Evolutionary conservation across 1,139 yeast genomes (phyloP).

Genomic region (Arxiozyma slooffiae): DNA sequence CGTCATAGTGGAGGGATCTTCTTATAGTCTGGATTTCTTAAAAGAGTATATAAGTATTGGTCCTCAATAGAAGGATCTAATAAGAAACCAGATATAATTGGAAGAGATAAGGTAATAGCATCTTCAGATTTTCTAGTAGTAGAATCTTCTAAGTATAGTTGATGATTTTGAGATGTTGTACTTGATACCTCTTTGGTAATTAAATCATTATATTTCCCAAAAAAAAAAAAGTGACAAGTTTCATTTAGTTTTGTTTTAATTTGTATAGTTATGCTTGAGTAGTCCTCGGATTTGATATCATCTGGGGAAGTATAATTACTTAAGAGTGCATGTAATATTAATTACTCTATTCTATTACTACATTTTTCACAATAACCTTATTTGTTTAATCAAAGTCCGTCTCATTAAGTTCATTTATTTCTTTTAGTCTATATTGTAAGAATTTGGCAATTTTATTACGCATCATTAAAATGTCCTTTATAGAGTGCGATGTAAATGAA

Average conservation of each 20-base stretch:
- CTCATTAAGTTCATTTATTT: conserved; percentile 8
- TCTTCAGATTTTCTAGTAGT: conserved; percentile 46
- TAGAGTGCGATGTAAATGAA: conserved; percentile 46
- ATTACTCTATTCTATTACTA: conserved; percentile 51
- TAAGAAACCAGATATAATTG: conserved; percentile 33
- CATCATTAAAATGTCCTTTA: conserved; percentile 53
- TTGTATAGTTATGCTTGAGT: conserved; percentile 42
- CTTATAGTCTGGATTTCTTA: conserved; percentile 25
- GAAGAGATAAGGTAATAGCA: conserved; percentile 48
- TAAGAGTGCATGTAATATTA: conserved; percentile 51
- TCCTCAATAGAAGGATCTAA: conserved; percentile 26
- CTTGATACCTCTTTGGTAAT: conserved; percentile 68
- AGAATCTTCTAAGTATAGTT: conserved; percentile 51
- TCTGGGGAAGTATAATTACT: conserved; percentile 39
- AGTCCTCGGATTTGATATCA: conserved; percentile 36
- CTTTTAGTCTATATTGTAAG: conserved; percentile 41
- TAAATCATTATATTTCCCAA: conserved; percentile 61
- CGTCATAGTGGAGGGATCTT: conserved; percentile 22
- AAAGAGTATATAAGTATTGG: conserved; percentile 42
- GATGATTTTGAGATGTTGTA: conserved; percentile 43
- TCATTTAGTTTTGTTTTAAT: conserved; percentile 31
- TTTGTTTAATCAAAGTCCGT: conserved; percentile 34
- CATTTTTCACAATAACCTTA: conserved; percentile 62
- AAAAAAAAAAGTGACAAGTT: conserved; percentile 42
- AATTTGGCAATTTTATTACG: conserved; percentile 61